Percentiles rank a stretch among this genome's conserved stretches.
phyloP scores from a whole-genome alignment of 305 asterid species.

The Solanum hybrid region DNA sequence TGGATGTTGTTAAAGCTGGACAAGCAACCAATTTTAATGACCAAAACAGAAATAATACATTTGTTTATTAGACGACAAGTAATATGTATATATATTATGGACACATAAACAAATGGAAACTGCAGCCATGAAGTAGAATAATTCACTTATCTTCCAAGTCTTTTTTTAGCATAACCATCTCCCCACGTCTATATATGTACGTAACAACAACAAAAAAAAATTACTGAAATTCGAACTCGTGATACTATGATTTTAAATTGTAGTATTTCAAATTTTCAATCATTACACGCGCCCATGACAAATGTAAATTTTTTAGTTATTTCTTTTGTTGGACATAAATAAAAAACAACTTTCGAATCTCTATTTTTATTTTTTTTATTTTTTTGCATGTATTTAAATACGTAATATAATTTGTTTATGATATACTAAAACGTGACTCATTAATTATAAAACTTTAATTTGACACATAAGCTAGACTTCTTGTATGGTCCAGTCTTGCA shows the following conservation, averaged over 20 bases:
- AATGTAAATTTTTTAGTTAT: neutral
- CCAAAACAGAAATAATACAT: neutral
- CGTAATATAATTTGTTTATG: neutral
- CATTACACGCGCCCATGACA: neutral
- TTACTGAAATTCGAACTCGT: neutral
- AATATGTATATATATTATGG: neutral
- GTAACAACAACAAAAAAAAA: neutral
- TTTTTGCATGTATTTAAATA: neutral
- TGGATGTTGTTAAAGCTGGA: neutral
- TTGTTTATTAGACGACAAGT: constrained; percentile 1
- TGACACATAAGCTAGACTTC: constrained; percentile 26
- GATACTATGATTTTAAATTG: neutral
- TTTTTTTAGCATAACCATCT: neutral
- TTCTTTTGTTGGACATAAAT: neutral
- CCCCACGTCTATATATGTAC: neutral
- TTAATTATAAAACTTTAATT: constrained; percentile 31
- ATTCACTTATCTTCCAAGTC: neutral
- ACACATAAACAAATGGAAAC: neutral
- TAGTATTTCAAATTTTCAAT: neutral
- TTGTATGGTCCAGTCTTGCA: constrained; percentile 24
- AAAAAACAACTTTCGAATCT: neutral
- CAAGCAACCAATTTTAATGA: constrained; percentile 7
- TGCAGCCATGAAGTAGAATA: neutral
- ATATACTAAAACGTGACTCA: neutral
- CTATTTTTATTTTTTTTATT: neutral